Evolutionary conservation across 2,329 filamentous ascomycete species (phyloP), one percentile per base, ranked within the genome.

Genomic region (Pyrenophora teres): DNA sequence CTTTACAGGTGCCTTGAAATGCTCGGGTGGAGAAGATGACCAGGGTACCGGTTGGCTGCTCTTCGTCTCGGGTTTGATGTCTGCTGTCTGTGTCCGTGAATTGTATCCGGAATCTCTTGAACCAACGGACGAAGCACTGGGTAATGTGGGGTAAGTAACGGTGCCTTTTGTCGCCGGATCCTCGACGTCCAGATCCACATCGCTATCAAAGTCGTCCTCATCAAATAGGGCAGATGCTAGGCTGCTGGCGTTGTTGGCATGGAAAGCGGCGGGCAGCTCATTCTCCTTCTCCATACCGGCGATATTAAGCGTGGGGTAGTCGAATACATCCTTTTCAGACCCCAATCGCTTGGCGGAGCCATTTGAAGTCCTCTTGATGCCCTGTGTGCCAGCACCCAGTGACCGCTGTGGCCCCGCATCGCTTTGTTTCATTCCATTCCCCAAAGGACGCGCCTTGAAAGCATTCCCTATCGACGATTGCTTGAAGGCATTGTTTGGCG

Each of bases 191-290:
- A 96, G 78, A 48, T 91, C 83, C 16, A 87, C 82, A 62, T 96
- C 92, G 68, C 93, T 89, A 64, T 91, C 90, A 60, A 96, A 94
- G 67, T 96, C 92, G 62, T 93, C 87, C 56, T 92, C 89, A 53
- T 86, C 83, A 57, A 92, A 89, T 23, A 66, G 48, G 4, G 64
- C 64, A 3, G 60, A 50, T 36, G 64, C 53, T 19, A 76, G 69
- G 7, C 52, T 49, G 5, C 55, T 31, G 12, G 51, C 50, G 10
- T 63, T 62, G 37, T 44, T 60, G 27, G 59, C 47, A n/a, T 57
- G 57, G 19, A 57, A 59, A 6, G 52, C 47, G 21, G 41, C 31
- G n/a, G 60, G 52, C 3, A 64, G 38, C 9, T 57, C 40, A 9
- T 66, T 66, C 30, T 70, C 68, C 33, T 69, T 67, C 27, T 66